These are phyloP conservation scores for Neoboletus brunneissimus DNA, from an alignment of 768 basidiomycete species.

Conservation along the genomic window DNA sequence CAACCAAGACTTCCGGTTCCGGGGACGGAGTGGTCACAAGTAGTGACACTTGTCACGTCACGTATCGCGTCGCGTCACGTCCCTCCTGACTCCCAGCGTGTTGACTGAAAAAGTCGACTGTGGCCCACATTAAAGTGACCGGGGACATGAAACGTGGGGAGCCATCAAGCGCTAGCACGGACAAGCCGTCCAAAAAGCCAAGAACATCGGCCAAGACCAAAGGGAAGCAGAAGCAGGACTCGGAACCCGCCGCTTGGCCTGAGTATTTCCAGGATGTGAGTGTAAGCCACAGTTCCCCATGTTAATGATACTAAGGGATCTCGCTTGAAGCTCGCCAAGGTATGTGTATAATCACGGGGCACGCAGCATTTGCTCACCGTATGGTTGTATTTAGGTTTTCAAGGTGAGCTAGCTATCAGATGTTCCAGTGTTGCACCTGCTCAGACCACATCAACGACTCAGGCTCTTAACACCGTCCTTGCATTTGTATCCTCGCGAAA, in stretches of 20 bases:
- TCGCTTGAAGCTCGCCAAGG: constrained; percentile 56
- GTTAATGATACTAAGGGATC: not conserved
- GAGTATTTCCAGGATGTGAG: constrained; percentile 56
- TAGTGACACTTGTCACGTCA: no score
- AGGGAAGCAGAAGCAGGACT: no score
- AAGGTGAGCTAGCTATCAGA: constrained; percentile 31
- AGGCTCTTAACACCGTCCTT: constrained; percentile 88
- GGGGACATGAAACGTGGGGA: constrained; percentile 15
- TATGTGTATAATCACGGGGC: constrained; percentile 19
- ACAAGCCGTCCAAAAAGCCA: constrained; percentile 13
- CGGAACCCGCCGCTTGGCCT: constrained; percentile 44
- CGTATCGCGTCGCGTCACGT: no score
- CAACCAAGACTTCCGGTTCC: no score
- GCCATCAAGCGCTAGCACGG: not conserved
- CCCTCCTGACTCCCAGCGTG: not conserved
- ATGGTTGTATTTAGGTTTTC: constrained; percentile 35
- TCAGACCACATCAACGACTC: not conserved
- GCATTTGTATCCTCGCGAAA: constrained; percentile 83
- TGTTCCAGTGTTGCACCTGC: not conserved
- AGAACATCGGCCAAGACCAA: constrained; percentile 1
- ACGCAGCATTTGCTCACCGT: not conserved
- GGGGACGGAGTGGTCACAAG: no score
- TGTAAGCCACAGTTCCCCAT: not conserved
- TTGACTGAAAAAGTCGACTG: no score
- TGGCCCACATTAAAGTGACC: no score